Conservation (phyloP, 2,329 filamentous ascomycete species). For the Colletotrichum higginsianum region DNA sequence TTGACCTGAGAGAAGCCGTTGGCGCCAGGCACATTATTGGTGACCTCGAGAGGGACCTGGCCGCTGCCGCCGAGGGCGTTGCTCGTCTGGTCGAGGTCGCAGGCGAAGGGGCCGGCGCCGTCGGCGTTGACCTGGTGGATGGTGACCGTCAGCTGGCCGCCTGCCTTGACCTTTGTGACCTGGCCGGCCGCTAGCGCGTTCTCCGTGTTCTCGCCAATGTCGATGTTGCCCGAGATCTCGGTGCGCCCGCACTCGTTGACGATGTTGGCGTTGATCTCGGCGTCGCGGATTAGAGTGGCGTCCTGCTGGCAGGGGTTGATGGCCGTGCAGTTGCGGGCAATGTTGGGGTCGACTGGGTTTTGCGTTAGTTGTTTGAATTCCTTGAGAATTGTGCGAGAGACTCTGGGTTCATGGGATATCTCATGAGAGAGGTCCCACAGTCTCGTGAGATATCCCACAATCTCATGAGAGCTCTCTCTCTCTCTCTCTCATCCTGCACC, state of each 20-base stretch:
- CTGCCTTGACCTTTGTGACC: conserved; percentile 66
- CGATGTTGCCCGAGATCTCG: conserved; percentile 72
- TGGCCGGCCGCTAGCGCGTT: conserved; percentile 60
- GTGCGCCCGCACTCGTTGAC: conserved; percentile 76
- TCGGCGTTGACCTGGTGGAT: conserved; percentile 70
- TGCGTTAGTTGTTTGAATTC: conserved; percentile 25
- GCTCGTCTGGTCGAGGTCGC: conserved; percentile 66
- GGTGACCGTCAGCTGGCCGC: conserved; percentile 61
- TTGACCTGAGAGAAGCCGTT: conserved; percentile 72
- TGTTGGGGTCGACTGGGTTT: conserved; percentile 62
- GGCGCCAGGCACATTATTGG: conserved; percentile 71
- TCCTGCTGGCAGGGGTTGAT: conserved; percentile 78
- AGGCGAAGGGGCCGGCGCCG: conserved; percentile 68
- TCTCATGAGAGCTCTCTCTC: too few relatives aligned
- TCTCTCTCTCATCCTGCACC: not conserved
- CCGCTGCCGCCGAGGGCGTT: conserved; percentile 61
- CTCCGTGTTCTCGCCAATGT: conserved; percentile 70
- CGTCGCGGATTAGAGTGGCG: conserved; percentile 73
- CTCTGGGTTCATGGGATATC: not conserved
- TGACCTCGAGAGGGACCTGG: conserved; percentile 63
- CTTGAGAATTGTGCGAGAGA: conserved; percentile 6
- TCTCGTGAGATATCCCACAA: too few relatives aligned
- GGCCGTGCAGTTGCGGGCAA: conserved; percentile 74
- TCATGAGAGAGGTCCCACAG: not conserved
- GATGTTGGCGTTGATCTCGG: conserved; percentile 65